A percentile compares a stretch with the other conserved stretches of the same genome.
Conservation (phyloP, 2,329 filamentous ascomycete genomes). For the Talaromyces sp. region DNA sequence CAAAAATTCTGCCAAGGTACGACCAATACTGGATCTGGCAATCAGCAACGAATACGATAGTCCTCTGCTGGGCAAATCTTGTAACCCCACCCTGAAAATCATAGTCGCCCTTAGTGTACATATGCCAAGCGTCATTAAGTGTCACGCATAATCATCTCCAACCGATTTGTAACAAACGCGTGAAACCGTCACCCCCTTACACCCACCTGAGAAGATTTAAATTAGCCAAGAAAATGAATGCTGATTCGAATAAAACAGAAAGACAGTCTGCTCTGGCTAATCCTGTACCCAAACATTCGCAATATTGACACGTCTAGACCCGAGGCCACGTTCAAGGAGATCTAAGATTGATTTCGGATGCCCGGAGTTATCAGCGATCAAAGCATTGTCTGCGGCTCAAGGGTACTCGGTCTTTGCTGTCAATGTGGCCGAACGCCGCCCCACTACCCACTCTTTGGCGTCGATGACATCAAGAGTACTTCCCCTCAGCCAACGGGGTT, state of each 20-base stretch:
- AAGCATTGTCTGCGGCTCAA: neutral
- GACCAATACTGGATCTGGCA: neutral
- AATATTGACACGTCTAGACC: neutral
- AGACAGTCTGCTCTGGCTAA: no score
- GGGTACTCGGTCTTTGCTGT: neutral
- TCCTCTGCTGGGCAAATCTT: neutral
- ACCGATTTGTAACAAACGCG: neutral
- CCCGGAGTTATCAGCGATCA: neutral
- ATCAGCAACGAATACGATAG: neutral
- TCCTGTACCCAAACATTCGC: neutral
- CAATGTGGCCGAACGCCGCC: neutral
- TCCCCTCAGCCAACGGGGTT: neutral
- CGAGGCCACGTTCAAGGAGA: neutral
- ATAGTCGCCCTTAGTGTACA: neutral
- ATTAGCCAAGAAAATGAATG: no score
- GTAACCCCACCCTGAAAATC: neutral
- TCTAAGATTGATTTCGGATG: neutral
- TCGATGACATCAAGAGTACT: slow-evolving; percentile 1
- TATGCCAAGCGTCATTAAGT: no score
- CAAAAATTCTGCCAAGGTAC: neutral
- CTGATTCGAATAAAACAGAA: no score
- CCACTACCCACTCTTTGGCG: neutral
- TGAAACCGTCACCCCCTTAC: no score
- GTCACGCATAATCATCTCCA: neutral
- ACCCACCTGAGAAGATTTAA: no score